These are phyloP conservation scores for Pichia sp. DNA, from an alignment of 1,139 yeast species.

Conservation along the genomic window DNA sequence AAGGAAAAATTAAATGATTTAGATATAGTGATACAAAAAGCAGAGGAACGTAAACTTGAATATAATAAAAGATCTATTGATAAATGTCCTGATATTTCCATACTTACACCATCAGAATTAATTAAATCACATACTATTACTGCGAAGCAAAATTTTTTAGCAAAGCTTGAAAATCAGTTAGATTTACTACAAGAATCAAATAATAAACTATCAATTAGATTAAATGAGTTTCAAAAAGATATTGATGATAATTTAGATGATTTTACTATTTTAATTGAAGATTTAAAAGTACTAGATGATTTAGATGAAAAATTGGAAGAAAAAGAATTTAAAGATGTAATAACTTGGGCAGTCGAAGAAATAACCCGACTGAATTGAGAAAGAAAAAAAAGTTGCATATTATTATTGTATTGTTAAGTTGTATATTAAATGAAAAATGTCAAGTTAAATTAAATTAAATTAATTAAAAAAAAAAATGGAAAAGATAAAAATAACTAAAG, in stretches of 20 bases:
- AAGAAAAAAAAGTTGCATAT: no score
- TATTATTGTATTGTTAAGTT: no score
- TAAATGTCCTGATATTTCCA: conserved; percentile 3
- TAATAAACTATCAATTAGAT: conserved; percentile 1
- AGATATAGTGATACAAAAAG: conserved; percentile 58
- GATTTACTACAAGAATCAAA: not conserved
- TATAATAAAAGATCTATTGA: conserved; percentile 4
- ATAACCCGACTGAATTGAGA: conserved; percentile 1
- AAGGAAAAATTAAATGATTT: conserved; percentile 52
- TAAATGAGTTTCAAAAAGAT: conserved; percentile 3
- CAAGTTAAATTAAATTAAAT: no score
- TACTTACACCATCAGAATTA: conserved; percentile 10
- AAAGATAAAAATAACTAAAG: no score
- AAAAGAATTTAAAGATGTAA: conserved; percentile 7
- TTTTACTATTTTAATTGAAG: conserved; percentile 1
- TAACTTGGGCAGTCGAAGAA: conserved; percentile 14
- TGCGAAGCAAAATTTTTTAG: conserved; percentile 2
- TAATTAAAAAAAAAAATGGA: no score
- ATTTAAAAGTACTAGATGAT: conserved; percentile 7
- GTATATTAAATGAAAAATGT: not conserved
- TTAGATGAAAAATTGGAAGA: conserved; percentile 10
- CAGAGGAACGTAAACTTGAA: conserved; percentile 32
- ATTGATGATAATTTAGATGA: conserved; percentile 5
- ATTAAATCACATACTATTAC: conserved; percentile 3
- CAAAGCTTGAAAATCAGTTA: conserved; percentile 4